Evolutionary conservation across 768 basidiomycete species (phyloP).

Genomic region (Phaeolepiota aurea): DNA sequence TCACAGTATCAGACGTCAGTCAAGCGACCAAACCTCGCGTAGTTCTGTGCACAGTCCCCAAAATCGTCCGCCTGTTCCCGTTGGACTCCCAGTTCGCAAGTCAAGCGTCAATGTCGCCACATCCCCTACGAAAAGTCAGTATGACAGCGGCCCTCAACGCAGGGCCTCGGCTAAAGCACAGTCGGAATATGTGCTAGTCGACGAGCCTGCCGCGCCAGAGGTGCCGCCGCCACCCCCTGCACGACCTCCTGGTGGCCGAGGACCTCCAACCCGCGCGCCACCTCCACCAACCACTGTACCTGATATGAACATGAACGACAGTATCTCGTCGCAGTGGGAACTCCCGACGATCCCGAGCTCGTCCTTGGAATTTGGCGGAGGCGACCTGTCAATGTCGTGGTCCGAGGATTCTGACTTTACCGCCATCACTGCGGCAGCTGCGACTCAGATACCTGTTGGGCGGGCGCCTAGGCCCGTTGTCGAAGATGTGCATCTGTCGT

Average conservation of each 20-base stretch:
- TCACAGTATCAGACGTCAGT: constrained; percentile 3
- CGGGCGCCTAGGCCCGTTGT: constrained; percentile 7
- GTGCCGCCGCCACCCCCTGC: constrained; percentile 40
- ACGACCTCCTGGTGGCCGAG: constrained; percentile 29
- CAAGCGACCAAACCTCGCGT: constrained; percentile 5
- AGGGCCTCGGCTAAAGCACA: constrained; percentile 17
- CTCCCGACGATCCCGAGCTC: constrained; percentile 51
- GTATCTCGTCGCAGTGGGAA: constrained; percentile 53
- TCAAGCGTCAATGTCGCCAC: constrained; percentile 26
- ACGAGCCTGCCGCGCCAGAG: constrained; percentile 34
- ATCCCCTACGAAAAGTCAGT: constrained; percentile 25
- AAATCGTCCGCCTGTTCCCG: constrained; percentile 42
- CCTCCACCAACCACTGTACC: constrained; percentile 19
- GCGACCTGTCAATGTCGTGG: constrained; percentile 54
- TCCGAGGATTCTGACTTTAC: constrained; percentile 38
- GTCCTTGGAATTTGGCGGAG: constrained; percentile 40
- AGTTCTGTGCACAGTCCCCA: constrained; percentile 15
- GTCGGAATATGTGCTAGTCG: constrained; percentile 59
- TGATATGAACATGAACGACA: constrained; percentile 22
- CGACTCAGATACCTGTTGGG: constrained; percentile 8
- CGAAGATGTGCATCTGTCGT: constrained; percentile 28
- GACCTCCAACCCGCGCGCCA: constrained; percentile 27
- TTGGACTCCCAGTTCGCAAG: constrained; percentile 26
- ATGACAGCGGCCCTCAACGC: constrained; percentile 9
- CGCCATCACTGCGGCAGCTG: constrained; percentile 17